Conservation (phyloP, 2,329 filamentous ascomycete species). For the Pyricularia pennisetigena region DNA sequence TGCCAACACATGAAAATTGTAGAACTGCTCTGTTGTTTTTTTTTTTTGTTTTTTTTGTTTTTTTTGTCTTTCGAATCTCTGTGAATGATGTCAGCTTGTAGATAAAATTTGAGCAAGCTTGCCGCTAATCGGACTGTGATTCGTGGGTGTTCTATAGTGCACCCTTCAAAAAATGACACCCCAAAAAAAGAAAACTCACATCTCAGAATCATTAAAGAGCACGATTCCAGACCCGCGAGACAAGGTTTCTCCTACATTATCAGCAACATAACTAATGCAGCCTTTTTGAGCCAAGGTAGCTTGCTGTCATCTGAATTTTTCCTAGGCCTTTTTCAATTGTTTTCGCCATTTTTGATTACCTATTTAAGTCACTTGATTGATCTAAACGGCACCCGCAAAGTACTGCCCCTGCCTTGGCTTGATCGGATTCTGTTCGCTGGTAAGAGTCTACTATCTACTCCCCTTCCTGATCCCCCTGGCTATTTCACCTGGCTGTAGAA, state of each 20-base stretch:
- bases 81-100: not conserved
- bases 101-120: not conserved
- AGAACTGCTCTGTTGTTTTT: not conserved
- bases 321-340: not conserved
- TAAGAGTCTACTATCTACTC: not conserved
- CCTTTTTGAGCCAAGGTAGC: not conserved
- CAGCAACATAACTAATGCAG: not conserved
- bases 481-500: not conserved
- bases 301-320: not conserved
- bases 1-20: not conserved
- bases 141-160: not conserved
- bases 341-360: not conserved
- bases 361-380: not conserved
- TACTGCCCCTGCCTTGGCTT: not conserved
- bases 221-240: not conserved
- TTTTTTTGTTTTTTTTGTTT: not conserved
- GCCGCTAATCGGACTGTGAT: not conserved
- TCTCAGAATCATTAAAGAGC: not conserved
- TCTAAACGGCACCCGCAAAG: not conserved
- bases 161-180: too few species aligned
- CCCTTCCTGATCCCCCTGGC: not conserved
- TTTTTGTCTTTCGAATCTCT: too few species aligned
- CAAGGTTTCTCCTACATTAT: not conserved
- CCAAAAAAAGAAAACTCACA: too few species aligned
- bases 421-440: not conserved